These are phyloP conservation scores for Trichophyton verrucosum DNA, from an alignment of 2,329 filamentous ascomycete species.

Conservation along the genomic window DNA sequence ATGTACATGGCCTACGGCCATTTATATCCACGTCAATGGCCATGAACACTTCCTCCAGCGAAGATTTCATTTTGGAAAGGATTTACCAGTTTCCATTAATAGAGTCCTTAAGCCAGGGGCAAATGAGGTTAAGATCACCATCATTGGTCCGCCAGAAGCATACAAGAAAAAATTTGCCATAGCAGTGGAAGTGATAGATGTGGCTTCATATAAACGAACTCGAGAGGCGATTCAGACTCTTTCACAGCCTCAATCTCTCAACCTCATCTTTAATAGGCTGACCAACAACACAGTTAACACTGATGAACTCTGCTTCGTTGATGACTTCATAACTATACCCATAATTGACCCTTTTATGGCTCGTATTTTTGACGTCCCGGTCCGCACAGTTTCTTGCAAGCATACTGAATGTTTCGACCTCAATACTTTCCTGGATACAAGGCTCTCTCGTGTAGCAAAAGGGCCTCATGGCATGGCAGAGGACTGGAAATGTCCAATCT, in stretches of 20 bases:
- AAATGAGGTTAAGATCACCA: slow-evolving; percentile 49
- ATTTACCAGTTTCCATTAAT: slow-evolving; percentile 65
- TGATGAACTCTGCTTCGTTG: slow-evolving; percentile 52
- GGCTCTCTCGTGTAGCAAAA: slow-evolving; percentile 35
- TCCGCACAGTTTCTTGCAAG: slow-evolving; percentile 54
- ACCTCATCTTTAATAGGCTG: slow-evolving; percentile 45
- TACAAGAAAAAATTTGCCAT: slow-evolving; percentile 24
- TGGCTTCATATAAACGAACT: slow-evolving; percentile 34
- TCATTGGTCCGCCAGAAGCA: slow-evolving; percentile 31
- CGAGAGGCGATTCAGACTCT: slow-evolving; percentile 30
- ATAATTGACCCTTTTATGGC: slow-evolving; percentile 56
- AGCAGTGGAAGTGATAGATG: slow-evolving; percentile 59
- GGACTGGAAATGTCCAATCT: slow-evolving; percentile 80
- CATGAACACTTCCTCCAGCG: slow-evolving; percentile 47
- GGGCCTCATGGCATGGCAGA: slow-evolving; percentile 22
- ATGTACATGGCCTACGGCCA: slow-evolving; percentile 56
- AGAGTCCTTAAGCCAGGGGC: slow-evolving; percentile 42
- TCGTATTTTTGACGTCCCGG: slow-evolving; percentile 56
- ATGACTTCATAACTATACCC: slow-evolving; percentile 48
- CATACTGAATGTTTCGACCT: slow-evolving; percentile 89
- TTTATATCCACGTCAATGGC: slow-evolving; percentile 58
- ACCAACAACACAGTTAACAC: slow-evolving; percentile 30
- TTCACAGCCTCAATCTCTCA: slow-evolving; percentile 39
- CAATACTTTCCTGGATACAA: slow-evolving; percentile 61
- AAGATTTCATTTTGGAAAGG: slow-evolving; percentile 60